These are phyloP conservation scores for Glycine latifolia DNA, from an alignment of 306 rosid genomes.

Conservation along the genomic window DNA sequence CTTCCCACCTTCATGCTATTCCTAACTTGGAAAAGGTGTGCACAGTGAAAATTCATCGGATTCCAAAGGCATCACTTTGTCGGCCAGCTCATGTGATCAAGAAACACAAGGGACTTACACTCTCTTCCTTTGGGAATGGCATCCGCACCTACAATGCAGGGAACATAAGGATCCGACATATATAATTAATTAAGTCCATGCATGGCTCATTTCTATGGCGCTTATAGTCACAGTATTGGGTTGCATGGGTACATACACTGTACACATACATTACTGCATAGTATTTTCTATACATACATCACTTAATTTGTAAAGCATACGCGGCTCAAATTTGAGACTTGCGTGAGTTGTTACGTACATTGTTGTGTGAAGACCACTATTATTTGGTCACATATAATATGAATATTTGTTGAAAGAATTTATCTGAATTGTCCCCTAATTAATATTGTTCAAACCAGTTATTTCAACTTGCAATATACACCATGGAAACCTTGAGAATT, in stretches of 20 bases:
- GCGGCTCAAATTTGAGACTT: slow-evolving; percentile 20
- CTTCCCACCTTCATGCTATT: slow-evolving; percentile 78
- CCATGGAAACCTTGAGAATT: background rate
- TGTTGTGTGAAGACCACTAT: slow-evolving; percentile 25
- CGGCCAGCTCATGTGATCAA: slow-evolving; percentile 50
- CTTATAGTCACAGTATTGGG: slow-evolving; percentile 82
- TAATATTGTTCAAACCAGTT: too few species aligned
- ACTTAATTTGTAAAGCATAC: slow-evolving; percentile 22
- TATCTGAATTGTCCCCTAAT: background rate
- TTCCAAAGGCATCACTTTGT: slow-evolving; percentile 71
- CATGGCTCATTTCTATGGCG: slow-evolving; percentile 81
- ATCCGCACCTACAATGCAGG: slow-evolving; percentile 81
- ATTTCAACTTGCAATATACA: background rate
- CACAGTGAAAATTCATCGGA: slow-evolving; percentile 52
- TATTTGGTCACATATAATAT: slow-evolving; percentile 23
- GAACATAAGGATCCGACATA: slow-evolving; percentile 50
- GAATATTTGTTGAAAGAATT: background rate
- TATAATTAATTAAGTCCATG: background rate
- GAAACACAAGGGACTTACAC: slow-evolving; percentile 54
- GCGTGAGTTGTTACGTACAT: slow-evolving; percentile 14
- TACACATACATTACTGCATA: background rate
- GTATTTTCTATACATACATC: background rate
- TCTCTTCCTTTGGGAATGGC: slow-evolving; percentile 78
- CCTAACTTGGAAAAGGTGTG: slow-evolving; percentile 75
- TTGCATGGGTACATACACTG: slow-evolving; percentile 48